Conservation (phyloP, 2,329 filamentous ascomycete species). For the Juglanconis juglandina region DNA sequence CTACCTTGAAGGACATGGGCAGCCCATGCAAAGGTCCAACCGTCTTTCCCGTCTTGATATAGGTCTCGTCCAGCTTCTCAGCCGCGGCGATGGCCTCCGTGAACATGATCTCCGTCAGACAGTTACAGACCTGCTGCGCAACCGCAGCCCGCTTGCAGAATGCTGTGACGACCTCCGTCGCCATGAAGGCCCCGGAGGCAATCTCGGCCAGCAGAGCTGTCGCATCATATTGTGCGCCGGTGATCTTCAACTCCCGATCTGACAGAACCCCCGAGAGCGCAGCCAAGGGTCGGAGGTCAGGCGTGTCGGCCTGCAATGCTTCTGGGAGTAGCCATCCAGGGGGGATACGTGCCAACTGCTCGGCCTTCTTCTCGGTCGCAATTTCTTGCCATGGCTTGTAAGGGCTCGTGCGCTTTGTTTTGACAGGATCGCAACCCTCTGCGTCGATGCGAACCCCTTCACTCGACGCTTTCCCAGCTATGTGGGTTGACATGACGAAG, state of each 20-base stretch:
- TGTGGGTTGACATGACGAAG: not conserved
- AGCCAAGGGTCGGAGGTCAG: not conserved
- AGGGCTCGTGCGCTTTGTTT: not conserved
- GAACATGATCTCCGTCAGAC: slow-evolving; percentile 37
- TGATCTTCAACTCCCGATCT: slow-evolving; percentile 1
- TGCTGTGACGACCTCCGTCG: slow-evolving; percentile 14
- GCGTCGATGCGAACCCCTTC: not conserved
- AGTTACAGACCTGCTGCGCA: slow-evolving; percentile 29
- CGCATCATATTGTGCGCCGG: not conserved
- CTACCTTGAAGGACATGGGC: slow-evolving; percentile 34
- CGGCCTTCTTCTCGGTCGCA: not conserved
- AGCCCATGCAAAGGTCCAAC: slow-evolving; percentile 35
- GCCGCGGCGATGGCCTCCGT: slow-evolving; percentile 31
- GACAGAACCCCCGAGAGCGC: not conserved
- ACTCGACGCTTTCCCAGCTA: not conserved
- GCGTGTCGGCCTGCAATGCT: not conserved
- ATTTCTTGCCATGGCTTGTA: slow-evolving; percentile 5
- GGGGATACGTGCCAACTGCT: slow-evolving; percentile 2
- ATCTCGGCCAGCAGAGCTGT: not conserved
- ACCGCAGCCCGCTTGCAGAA: slow-evolving; percentile 25
- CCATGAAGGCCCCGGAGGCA: not conserved
- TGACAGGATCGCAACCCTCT: not conserved
- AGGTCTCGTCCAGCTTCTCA: not conserved
- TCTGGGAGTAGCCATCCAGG: not conserved
- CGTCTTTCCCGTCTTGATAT: not conserved